These are phyloP conservation scores for Cadophora gregata DNA, from an alignment of 2,329 filamentous ascomycete genomes.

Conservation along the genomic window DNA sequence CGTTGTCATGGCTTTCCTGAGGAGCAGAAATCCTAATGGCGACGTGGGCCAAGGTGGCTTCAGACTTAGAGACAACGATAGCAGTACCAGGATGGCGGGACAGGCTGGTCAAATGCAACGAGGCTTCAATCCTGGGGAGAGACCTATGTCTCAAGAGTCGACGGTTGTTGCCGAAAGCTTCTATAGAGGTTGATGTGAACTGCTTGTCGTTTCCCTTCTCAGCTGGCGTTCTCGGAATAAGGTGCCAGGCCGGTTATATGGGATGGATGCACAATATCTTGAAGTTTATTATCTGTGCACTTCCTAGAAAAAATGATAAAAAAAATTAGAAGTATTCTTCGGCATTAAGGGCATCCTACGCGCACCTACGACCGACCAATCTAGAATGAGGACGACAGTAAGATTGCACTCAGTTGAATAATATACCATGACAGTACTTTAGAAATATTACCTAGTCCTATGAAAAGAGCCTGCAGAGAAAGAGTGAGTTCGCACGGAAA, in stretches of 20 bases:
- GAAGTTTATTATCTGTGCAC: too few relatives aligned
- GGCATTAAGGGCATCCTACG: too few relatives aligned
- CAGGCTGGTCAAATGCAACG: not conserved
- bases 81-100: slow-evolving; percentile 19
- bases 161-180: slow-evolving; percentile 5
- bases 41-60: slow-evolving; percentile 22
- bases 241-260: not conserved
- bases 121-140: not conserved
- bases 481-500: too few relatives aligned
- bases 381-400: too few relatives aligned
- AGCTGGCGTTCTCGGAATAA: not conserved
- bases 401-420: too few relatives aligned
- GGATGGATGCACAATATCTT: too few relatives aligned
- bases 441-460: too few relatives aligned
- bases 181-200: not conserved
- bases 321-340: too few relatives aligned
- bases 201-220: not conserved
- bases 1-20: slow-evolving; percentile 31
- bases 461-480: too few relatives aligned
- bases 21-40: slow-evolving; percentile 15
- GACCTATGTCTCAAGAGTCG: slow-evolving; percentile 10
- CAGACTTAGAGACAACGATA: slow-evolving; percentile 15
- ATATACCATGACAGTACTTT: too few relatives aligned
- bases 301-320: too few relatives aligned
- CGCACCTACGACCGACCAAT: too few relatives aligned